Evolutionary conservation across 148 eudicot genomes (phyloP).

Genomic region (Camellia japonica): DNA sequence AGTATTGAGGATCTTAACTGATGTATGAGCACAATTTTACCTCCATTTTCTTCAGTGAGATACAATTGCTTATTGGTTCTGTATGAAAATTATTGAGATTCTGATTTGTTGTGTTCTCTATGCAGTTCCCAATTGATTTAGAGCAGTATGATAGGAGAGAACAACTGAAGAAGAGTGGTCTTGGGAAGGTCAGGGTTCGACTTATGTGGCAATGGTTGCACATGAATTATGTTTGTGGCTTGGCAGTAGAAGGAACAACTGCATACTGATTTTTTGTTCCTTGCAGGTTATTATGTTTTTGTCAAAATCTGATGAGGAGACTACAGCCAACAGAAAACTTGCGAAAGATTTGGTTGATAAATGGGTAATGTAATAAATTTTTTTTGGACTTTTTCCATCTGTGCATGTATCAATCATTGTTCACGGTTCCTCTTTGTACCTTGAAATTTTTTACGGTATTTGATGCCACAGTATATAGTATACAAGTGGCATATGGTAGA

Average conservation of each 20-base stretch:
- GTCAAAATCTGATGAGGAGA: slow-evolving; percentile 97
- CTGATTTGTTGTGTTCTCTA: slow-evolving; percentile 16
- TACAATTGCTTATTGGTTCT: background rate
- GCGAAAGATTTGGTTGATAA: slow-evolving; percentile 96
- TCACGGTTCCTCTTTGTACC: background rate
- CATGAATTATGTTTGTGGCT: background rate
- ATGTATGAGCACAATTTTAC: slow-evolving; percentile 44
- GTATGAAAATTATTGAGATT: background rate
- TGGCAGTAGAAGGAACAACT: background rate
- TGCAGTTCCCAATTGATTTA: slow-evolving; percentile 91
- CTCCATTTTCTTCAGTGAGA: background rate
- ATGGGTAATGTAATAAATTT: slow-evolving; percentile 61
- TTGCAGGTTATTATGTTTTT: slow-evolving; percentile 93
- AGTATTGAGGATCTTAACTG: slow-evolving; percentile 77
- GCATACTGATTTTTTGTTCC: slow-evolving; percentile 8
- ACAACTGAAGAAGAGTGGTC: slow-evolving; percentile 89
- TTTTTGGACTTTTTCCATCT: background rate
- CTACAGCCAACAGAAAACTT: slow-evolving; percentile 79
- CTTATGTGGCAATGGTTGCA: background rate
- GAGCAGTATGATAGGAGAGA: slow-evolving; percentile 90
- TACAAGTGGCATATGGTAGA: background rate
- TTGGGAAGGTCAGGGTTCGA: slow-evolving; percentile 67
- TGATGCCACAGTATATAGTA: background rate
- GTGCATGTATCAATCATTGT: background rate
- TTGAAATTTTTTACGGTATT: background rate